A percentile compares a stretch with the other conserved stretches of the same genome.
phyloP scores from a whole-genome alignment of 345 rosid genomes.

The Carallia brachiata region DNA sequence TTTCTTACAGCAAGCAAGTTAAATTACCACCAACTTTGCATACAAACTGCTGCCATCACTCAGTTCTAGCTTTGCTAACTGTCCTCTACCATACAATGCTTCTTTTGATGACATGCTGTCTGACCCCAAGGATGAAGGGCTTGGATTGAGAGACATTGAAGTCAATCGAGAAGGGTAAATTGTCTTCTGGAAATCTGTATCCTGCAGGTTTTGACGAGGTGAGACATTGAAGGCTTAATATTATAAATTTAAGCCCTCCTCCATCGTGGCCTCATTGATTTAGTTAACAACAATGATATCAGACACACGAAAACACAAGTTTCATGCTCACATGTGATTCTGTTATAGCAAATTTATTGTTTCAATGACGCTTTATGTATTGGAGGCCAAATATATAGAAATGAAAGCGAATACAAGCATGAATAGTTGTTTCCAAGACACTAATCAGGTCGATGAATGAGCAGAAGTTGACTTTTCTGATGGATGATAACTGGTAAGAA shows the following conservation, averaged over 20 bases:
- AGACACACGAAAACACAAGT: no score
- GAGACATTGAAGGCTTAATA: neutral
- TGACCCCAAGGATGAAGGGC: constrained; percentile 39
- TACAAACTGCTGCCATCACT: constrained; percentile 67
- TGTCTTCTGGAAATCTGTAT: constrained; percentile 61
- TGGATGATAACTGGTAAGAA: no score
- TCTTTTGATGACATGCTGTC: constrained; percentile 41
- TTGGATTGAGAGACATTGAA: constrained; percentile 67
- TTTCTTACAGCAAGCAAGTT: constrained; percentile 18
- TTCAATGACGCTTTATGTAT: no score
- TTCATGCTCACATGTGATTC: no score
- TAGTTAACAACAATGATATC: no score
- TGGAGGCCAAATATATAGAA: no score
- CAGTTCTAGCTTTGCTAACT: constrained; percentile 68
- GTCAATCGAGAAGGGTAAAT: constrained; percentile 65
- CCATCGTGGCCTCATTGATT: no score
- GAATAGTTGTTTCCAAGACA: neutral
- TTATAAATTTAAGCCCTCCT: no score
- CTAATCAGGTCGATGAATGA: no score
- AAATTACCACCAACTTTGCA: constrained; percentile 86
- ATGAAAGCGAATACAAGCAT: neutral
- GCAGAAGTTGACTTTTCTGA: no score
- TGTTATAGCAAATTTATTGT: no score
- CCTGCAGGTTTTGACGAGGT: constrained; percentile 36
- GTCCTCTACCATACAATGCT: constrained; percentile 42